Evolutionary conservation across 2,329 filamentous ascomycete genomes (phyloP), one percentile per base, ranked within the genome.

Genomic region (Clonostachys sp.): DNA sequence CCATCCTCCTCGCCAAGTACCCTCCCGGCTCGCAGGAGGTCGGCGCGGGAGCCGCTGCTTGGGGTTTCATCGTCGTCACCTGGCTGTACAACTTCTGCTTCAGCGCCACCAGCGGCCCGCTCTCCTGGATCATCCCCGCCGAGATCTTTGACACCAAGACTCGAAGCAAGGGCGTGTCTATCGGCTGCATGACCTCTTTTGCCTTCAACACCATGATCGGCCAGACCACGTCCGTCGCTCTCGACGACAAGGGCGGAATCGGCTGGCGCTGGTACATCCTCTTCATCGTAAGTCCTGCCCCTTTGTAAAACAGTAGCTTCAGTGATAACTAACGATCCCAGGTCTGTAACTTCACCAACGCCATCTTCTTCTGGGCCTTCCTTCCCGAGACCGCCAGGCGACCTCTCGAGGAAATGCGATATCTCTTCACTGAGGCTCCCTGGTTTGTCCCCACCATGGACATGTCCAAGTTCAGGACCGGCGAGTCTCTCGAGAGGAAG

Each of bases 61-160:
- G 85, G 84, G 86, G 81, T 2, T 92, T 91, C 65, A 91, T 91
- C 51, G 58, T 51, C 40, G 75, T 80, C 56, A 91, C 87, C 2
- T 91, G 87, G 87, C 61, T 88, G 2, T 91, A 89, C 74, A 91
- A 91, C 67, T 86, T 90, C 69, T 84, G 76, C 40, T 91, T 89
- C 73, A 84, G 77, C 5, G 76, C 77, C 34, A 86, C 84, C 3
- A 87, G 84, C 50, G 87, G 87, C 18, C 86, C 87, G 0, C 66
- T 90, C 2, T 66, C 63, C 1, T 77, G 66, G 76, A 78, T 79
- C 54, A 81, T 84, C 50, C 80, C 80, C 0, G 83, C 86, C 44
- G 86, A 89, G 60, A 85, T 89, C 39, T 91, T 91, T 66, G 87
- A 91, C 64, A 91, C 84, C 3, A 80, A 83, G 51, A 91, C 86